phyloP scores from a whole-genome alignment of 805 yeast species.

The Lachancea meyersii region DNA sequence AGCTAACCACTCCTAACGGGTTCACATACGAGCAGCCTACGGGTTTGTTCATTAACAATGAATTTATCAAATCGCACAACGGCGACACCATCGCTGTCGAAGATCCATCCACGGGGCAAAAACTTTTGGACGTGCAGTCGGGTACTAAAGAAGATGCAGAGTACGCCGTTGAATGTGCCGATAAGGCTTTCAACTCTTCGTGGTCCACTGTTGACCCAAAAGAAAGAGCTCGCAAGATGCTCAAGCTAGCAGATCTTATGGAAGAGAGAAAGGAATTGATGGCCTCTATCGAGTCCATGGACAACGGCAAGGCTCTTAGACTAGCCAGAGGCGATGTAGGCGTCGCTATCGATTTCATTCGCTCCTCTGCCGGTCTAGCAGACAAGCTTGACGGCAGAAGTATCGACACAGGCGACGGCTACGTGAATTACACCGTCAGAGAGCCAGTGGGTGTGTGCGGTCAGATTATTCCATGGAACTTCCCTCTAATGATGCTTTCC shows the following conservation, averaged over 20 bases:
- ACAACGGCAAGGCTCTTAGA: conserved; percentile 69
- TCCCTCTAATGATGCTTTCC: conserved; percentile 71
- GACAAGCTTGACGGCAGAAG: conserved; percentile 63
- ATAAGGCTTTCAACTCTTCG: conserved; percentile 48
- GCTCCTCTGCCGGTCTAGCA: conserved; percentile 69
- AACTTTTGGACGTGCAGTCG: conserved; percentile 50
- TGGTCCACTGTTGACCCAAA: conserved; percentile 61
- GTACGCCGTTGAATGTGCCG: conserved; percentile 61
- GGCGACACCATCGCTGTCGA: conserved; percentile 51
- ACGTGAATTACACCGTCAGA: conserved; percentile 59
- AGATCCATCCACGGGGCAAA: conserved; percentile 59
- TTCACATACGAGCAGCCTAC: conserved; percentile 68
- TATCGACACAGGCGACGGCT: conserved; percentile 55
- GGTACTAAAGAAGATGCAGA: conserved; percentile 62
- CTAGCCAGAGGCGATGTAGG: conserved; percentile 64
- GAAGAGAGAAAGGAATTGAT: conserved; percentile 58
- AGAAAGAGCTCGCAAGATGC: conserved; percentile 45
- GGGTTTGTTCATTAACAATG: conserved; percentile 84
- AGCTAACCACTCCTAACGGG: conserved; percentile 60
- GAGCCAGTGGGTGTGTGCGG: conserved; percentile 82
- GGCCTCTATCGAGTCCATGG: conserved; percentile 64
- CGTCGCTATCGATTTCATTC: conserved; percentile 56
- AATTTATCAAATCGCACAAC: conserved; percentile 55
- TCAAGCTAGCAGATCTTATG: conserved; percentile 61
- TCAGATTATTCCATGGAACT: conserved; percentile 81